Evolutionary conservation across 371 early-diverging fungal genomes (phyloP).

Genomic region (Mortierella sp.): DNA sequence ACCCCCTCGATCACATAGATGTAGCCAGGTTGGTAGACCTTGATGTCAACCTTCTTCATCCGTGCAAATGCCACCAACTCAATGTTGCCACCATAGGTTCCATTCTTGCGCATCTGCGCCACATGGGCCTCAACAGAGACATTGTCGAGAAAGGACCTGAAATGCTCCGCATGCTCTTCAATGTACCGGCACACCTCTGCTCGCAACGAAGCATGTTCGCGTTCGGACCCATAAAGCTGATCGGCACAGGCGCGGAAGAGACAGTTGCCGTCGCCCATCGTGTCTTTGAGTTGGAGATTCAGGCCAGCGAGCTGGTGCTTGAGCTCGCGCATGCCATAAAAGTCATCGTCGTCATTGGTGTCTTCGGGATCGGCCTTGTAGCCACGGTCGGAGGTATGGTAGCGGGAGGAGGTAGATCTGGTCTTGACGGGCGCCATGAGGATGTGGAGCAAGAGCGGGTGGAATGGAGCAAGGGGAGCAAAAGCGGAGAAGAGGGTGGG

Average conservation of each 20-base stretch:
- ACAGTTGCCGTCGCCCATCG: slow-evolving; percentile 89
- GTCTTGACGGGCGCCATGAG: slow-evolving; percentile 46
- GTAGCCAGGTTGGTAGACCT: slow-evolving; percentile 83
- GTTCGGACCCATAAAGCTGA: slow-evolving; percentile 72
- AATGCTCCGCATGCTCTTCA: slow-evolving; percentile 68
- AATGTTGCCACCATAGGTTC: slow-evolving; percentile 85
- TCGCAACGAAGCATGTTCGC: slow-evolving; percentile 66
- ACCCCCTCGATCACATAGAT: slow-evolving; percentile 78
- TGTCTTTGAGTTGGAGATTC: slow-evolving; percentile 73
- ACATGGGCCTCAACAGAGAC: slow-evolving; percentile 74
- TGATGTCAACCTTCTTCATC: slow-evolving; percentile 70
- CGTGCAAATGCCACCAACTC: slow-evolving; percentile 88
- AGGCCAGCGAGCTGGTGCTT: slow-evolving; percentile 55
- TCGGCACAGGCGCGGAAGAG: slow-evolving; percentile 73
- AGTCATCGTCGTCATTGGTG: slow-evolving; percentile 48
- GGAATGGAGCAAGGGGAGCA: background rate
- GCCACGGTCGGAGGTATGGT: slow-evolving; percentile 3
- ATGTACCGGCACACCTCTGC: slow-evolving; percentile 75
- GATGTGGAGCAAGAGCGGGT: background rate
- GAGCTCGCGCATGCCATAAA: slow-evolving; percentile 51
- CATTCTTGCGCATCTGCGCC: slow-evolving; percentile 74
- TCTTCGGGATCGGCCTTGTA: slow-evolving; percentile 50
- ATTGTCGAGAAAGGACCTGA: slow-evolving; percentile 78
- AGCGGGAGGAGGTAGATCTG: slow-evolving; percentile 24
- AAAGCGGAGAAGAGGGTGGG: background rate